Evolutionary conservation across 148 eudicot genomes (phyloP).

Genomic region (Drosera capensis): DNA sequence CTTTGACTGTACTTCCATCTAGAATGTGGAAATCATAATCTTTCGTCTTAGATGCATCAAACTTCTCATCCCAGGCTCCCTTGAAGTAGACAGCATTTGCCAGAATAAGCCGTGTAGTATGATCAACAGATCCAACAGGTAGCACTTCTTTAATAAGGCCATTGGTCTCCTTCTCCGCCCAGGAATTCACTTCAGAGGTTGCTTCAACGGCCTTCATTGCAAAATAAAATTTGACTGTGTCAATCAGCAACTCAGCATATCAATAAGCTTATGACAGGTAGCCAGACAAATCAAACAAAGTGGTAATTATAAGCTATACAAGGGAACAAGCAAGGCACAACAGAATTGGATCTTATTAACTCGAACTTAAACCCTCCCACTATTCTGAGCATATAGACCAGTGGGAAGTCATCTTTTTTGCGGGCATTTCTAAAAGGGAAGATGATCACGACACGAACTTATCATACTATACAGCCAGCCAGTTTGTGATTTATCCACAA

Average conservation of each 20-base stretch:
- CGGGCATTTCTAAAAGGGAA: neutral
- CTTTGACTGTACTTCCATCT: constrained; percentile 43
- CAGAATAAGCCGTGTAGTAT: constrained; percentile 53
- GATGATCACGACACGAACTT: neutral
- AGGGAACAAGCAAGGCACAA: too few relatives aligned
- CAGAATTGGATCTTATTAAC: too few relatives aligned
- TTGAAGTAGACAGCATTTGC: constrained; percentile 82
- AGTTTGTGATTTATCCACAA: neutral
- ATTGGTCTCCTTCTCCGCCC: constrained; percentile 75
- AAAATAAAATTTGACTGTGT: constrained; percentile 11
- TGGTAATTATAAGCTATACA: too few relatives aligned
- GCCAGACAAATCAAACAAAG: neutral
- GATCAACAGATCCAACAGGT: constrained; percentile 58
- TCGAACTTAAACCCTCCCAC: too few relatives aligned
- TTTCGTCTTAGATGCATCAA: constrained; percentile 54
- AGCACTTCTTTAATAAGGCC: constrained; percentile 78
- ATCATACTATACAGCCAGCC: neutral
- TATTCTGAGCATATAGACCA: neutral
- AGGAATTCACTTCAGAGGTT: constrained; percentile 45
- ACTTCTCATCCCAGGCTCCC: constrained; percentile 72
- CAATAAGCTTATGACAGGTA: neutral
- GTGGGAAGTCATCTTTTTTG: neutral
- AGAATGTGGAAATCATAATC: constrained; percentile 44
- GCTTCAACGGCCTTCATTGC: constrained; percentile 53
- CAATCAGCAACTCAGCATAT: neutral